Evolutionary conservation across 1,284 basidiomycete genomes (phyloP).

Genomic region (Violaceomyces palustris): DNA sequence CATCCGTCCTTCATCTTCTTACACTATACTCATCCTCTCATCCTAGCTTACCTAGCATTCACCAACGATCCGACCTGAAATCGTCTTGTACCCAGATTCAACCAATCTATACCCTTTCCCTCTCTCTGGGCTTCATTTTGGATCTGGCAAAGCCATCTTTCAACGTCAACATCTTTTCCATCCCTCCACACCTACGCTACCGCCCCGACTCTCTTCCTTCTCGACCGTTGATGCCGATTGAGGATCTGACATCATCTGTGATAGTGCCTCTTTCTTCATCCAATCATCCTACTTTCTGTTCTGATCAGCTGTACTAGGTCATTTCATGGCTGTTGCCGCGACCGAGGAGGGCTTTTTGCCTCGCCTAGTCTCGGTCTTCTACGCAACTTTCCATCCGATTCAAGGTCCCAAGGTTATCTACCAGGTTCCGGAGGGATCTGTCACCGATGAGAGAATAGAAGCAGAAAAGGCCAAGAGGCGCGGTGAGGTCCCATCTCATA

Average conservation of each 20-base stretch:
- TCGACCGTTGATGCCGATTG: background rate
- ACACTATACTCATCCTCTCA: no score
- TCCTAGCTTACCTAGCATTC: no score
- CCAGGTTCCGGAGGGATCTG: slow-evolving; percentile 75
- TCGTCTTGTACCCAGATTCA: no score
- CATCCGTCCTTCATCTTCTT: no score
- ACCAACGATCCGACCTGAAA: no score
- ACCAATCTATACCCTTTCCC: no score
- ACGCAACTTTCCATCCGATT: slow-evolving; percentile 74
- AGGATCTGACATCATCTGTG: no score
- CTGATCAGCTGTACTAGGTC: no score
- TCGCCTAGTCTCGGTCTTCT: slow-evolving; percentile 78
- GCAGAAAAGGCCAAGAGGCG: background rate
- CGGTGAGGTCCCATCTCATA: background rate
- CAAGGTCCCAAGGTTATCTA: slow-evolving; percentile 79
- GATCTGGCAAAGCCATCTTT: no score
- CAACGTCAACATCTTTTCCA: background rate
- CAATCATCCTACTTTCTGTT: no score
- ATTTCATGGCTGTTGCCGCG: slow-evolving; percentile 26
- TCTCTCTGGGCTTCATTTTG: no score
- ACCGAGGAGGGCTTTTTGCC: slow-evolving; percentile 50
- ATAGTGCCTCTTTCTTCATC: no score
- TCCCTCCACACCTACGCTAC: background rate
- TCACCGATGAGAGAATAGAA: slow-evolving; percentile 16
- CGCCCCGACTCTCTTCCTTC: background rate